phyloP scores from a whole-genome alignment of 805 yeast genomes.

The Aciculoconidium aculeatum region DNA sequence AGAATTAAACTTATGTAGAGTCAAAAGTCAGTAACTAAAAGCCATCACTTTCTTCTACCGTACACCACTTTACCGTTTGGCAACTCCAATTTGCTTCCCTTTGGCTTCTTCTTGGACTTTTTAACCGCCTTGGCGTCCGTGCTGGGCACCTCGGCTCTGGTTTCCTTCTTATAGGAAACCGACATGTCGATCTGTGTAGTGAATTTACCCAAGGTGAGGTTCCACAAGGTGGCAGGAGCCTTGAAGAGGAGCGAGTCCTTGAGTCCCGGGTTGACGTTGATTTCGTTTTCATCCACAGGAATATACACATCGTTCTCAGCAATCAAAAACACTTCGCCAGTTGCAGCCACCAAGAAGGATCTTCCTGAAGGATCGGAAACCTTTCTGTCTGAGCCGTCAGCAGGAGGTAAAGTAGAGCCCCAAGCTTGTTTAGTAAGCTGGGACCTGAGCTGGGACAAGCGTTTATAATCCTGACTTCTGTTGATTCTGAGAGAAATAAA shows the following conservation, averaged over 20 bases:
- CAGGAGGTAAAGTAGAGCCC: constrained; percentile 46
- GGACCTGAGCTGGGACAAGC: constrained; percentile 46
- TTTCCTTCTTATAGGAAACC: constrained; percentile 11
- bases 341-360: constrained; percentile 49
- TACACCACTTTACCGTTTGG: constrained; percentile 59
- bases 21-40: too few relatives aligned
- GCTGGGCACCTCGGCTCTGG: background rate
- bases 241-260: constrained; percentile 43
- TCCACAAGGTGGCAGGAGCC: constrained; percentile 41
- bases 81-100: constrained; percentile 43
- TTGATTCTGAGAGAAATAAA: constrained; percentile 49
- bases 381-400: constrained; percentile 44
- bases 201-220: constrained; percentile 34
- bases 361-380: constrained; percentile 40
- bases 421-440: constrained; percentile 52
- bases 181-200: constrained; percentile 15
- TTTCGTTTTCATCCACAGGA: constrained; percentile 41
- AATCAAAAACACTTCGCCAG: constrained; percentile 50
- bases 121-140: constrained; percentile 8
- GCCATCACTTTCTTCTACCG: constrained; percentile 18
- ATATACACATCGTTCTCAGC: constrained; percentile 33
- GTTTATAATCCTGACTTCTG: constrained; percentile 49
- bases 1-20: too few relatives aligned
- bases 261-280: constrained; percentile 41
- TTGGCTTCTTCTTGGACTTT: constrained; percentile 28